Percentiles rank a stretch among this genome's conserved stretches.
These are phyloP conservation scores for Trichosanthes cucumerina DNA, from an alignment of 306 rosid species.

Conservation along the genomic window DNA sequence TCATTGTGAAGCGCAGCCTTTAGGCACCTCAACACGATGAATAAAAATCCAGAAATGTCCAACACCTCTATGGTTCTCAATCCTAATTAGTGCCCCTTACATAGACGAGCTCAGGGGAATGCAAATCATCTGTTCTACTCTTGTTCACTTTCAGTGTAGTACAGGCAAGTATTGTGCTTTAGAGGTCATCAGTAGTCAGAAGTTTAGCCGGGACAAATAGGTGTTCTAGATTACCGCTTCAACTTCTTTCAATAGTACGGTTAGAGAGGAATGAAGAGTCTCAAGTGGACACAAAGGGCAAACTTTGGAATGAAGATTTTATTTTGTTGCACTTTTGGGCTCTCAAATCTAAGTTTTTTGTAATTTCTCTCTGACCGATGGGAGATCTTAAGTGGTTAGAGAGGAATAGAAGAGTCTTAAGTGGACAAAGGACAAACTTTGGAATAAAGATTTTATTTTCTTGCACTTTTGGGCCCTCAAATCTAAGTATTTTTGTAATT, in stretches of 20 bases:
- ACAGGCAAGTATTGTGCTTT: background rate
- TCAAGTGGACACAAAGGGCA: background rate
- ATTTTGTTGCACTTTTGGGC: background rate
- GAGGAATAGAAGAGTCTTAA: background rate
- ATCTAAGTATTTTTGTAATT: background rate
- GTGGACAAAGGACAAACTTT: background rate
- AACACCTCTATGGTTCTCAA: background rate
- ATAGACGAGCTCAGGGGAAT: background rate
- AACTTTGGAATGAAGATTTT: background rate
- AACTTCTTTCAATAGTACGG: background rate
- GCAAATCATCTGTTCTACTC: background rate
- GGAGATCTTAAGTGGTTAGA: background rate
- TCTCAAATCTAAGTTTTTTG: too few relatives aligned
- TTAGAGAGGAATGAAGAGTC: background rate
- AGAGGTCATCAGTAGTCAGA: background rate
- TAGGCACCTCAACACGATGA: background rate
- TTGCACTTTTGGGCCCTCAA: background rate
- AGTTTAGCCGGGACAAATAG: background rate
- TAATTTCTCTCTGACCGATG: background rate
- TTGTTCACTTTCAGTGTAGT: background rate
- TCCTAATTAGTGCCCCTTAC: background rate
- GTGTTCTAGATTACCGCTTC: background rate
- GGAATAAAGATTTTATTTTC: background rate
- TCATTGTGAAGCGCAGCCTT: background rate
- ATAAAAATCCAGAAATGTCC: background rate